These are phyloP conservation scores for Poa pratensis DNA, from an alignment of 176 grass and related monocot genomes.

Conservation along the genomic window DNA sequence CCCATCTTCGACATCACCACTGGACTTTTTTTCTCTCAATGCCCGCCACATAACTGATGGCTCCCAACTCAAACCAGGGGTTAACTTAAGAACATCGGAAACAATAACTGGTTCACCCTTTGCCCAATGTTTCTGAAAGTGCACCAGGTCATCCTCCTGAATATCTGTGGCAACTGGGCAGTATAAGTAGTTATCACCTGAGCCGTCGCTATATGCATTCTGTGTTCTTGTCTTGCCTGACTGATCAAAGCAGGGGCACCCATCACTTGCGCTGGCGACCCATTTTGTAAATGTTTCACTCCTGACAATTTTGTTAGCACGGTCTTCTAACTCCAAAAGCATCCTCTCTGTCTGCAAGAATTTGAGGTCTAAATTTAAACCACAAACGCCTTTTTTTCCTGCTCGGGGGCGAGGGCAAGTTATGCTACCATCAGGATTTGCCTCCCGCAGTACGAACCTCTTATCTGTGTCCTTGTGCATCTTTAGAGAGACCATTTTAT, in stretches of 20 bases:
- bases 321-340: conserved; percentile 50
- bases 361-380: conserved; percentile 59
- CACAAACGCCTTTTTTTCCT: conserved; percentile 51
- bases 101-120: conserved; percentile 85
- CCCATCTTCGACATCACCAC: conserved; percentile 40
- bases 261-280: background rate
- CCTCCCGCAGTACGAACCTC: conserved; percentile 52
- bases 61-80: conserved; percentile 80
- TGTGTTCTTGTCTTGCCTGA: conserved; percentile 38
- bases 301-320: conserved; percentile 53
- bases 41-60: conserved; percentile 87
- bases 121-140: conserved; percentile 84
- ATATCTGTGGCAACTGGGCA: conserved; percentile 52
- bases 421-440: conserved; percentile 65
- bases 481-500: conserved; percentile 27
- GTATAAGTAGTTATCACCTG: conserved; percentile 66
- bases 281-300: conserved; percentile 34
- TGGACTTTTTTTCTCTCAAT: conserved; percentile 60
- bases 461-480: conserved; percentile 16
- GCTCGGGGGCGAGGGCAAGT: conserved; percentile 72
- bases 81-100: conserved; percentile 58
- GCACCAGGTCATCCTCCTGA: conserved; percentile 55
- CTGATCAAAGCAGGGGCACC: conserved; percentile 50
- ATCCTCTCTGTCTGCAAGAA: conserved; percentile 60
- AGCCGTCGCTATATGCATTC: conserved; percentile 57